phyloP scores from a whole-genome alignment of 1,284 basidiomycete genomes.

The Rhodotorula sp. region DNA sequence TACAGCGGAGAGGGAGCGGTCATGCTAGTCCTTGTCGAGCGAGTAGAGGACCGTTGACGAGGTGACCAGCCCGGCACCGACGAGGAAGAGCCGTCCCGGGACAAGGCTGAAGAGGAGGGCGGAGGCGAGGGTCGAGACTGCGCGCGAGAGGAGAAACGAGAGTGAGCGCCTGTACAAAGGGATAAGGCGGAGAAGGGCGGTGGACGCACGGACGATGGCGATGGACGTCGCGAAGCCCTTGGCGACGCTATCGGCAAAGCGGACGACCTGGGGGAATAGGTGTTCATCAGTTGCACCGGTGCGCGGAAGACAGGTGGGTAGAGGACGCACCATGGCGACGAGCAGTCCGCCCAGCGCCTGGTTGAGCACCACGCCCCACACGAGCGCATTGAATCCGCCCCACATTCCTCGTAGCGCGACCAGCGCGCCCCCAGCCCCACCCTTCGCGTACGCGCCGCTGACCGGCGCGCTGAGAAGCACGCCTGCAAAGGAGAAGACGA shows the following conservation, averaged over 20 bases:
- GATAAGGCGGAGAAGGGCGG: not conserved
- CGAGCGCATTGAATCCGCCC: conserved; percentile 37
- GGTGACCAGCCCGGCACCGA: conserved; percentile 40
- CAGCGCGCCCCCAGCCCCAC: not conserved
- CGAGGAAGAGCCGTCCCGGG: conserved; percentile 35
- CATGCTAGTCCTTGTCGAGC: conserved; percentile 2
- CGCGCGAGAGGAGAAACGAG: too few species aligned
- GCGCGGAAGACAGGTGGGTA: not conserved
- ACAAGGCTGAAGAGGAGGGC: conserved; percentile 30
- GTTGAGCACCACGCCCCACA: conserved; percentile 44
- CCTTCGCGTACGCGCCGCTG: not conserved
- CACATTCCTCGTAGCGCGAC: not conserved
- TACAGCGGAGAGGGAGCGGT: not conserved
- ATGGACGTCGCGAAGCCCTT: conserved; percentile 47
- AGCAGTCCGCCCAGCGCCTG: conserved; percentile 45
- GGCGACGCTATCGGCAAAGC: conserved; percentile 42
- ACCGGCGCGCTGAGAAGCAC: conserved; percentile 20
- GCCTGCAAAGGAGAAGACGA: conserved; percentile 40
- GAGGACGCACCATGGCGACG: conserved; percentile 40
- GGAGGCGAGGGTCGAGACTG: conserved; percentile 41
- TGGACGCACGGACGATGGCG: conserved; percentile 43
- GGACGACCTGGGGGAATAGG: conserved; percentile 29
- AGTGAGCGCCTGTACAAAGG: not conserved
- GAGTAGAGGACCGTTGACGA: conserved; percentile 42
- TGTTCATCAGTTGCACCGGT: not conserved